Evolutionary conservation across 2,329 filamentous ascomycete species (phyloP).

Genomic region (Anthostomella pinea): DNA sequence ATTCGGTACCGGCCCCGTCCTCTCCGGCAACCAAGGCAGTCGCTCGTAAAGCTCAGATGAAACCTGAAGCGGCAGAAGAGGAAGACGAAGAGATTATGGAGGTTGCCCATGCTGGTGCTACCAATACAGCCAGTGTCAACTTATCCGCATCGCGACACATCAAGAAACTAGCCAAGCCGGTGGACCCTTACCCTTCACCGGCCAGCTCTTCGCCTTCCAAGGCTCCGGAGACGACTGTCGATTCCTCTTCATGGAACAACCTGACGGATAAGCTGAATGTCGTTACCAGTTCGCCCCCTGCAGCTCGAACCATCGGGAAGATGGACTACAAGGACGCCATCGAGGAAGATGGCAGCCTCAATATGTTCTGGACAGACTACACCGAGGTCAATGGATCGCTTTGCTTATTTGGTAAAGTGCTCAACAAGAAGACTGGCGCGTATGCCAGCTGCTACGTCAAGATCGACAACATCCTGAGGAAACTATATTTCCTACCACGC

Average conservation of each 20-base stretch:
- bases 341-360: conserved; percentile 88
- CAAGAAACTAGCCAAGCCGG: conserved; percentile 69
- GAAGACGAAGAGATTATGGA: conserved; percentile 85
- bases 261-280: conserved; percentile 85
- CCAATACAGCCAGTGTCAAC: conserved; percentile 73
- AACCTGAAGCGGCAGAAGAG: conserved; percentile 51
- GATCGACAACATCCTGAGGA: conserved; percentile 88
- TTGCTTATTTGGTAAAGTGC: conserved; percentile 93
- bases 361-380: conserved; percentile 97
- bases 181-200: conserved; percentile 66
- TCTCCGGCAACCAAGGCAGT: conserved; percentile 81
- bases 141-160: conserved; percentile 76
- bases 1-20: conserved; percentile 67
- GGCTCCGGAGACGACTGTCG: conserved; percentile 57
- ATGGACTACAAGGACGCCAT: conserved; percentile 79
- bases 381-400: conserved; percentile 87
- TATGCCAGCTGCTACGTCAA: conserved; percentile 95
- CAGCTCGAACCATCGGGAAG: conserved; percentile 70
- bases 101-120: conserved; percentile 71
- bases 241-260: conserved; percentile 84
- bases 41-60: conserved; percentile 62
- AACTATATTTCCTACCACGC: conserved; percentile 89
- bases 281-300: conserved; percentile 67
- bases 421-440: conserved; percentile 75
- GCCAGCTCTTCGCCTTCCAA: conserved; percentile 73